These are phyloP conservation scores for Cercophora scortea DNA, from an alignment of 495 filamentous ascomycete genomes.

Conservation along the genomic window DNA sequence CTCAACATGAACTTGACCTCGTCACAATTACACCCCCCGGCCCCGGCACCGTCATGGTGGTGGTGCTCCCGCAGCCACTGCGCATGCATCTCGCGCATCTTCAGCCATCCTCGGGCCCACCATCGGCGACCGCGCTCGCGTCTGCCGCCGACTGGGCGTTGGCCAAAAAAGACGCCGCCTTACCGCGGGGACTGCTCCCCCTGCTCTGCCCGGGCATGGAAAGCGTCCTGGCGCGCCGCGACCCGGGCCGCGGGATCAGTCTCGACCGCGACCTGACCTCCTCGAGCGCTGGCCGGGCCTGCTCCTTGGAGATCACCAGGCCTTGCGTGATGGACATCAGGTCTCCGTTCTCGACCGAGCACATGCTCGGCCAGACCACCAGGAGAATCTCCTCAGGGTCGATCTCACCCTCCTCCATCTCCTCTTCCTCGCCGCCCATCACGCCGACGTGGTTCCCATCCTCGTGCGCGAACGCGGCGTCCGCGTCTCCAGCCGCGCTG, in stretches of 20 bases:
- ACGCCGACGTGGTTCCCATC: neutral
- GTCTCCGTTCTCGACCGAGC: slow-evolving; percentile 27
- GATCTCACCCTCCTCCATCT: slow-evolving; percentile 17
- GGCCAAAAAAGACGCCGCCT: slow-evolving; percentile 7
- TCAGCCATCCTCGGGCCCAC: neutral
- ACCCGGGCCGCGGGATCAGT: slow-evolving; percentile 15
- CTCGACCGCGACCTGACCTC: slow-evolving; percentile 16
- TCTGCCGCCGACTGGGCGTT: slow-evolving; percentile 16
- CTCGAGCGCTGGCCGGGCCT: slow-evolving; percentile 25
- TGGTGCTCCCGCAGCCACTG: too few relatives aligned
- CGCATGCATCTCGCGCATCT: neutral
- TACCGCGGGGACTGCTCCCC: slow-evolving; percentile 7
- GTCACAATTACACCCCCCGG: too few relatives aligned
- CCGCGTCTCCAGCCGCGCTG: slow-evolving; percentile 1
- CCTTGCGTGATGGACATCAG: slow-evolving; percentile 29
- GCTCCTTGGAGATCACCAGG: slow-evolving; percentile 29
- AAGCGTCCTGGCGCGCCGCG: slow-evolving; percentile 22
- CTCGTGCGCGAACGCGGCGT: neutral
- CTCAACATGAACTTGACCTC: too few relatives aligned
- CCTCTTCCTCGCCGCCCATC: slow-evolving; percentile 6
- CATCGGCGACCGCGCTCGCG: neutral
- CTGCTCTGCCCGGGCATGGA: slow-evolving; percentile 19
- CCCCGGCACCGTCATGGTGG: too few relatives aligned
- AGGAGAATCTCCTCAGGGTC: slow-evolving; percentile 29
- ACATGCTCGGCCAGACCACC: slow-evolving; percentile 32